Evolutionary conservation across 2,329 filamentous ascomycete species (phyloP).

Genomic region (Drechslerella coelobrocha): DNA sequence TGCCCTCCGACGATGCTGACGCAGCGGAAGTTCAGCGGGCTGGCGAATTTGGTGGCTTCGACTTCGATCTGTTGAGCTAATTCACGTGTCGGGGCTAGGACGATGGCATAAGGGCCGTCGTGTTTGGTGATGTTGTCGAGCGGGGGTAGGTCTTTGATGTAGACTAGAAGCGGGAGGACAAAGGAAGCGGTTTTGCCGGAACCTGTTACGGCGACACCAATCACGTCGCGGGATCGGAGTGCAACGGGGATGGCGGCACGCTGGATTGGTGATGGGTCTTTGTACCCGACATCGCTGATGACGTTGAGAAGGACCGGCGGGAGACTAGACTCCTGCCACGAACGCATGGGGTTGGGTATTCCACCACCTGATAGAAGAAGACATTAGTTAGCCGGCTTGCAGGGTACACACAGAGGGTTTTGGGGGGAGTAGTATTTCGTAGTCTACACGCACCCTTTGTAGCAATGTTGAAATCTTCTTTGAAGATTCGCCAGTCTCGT

Average conservation of each 20-base stretch:
- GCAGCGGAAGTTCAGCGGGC: constrained; percentile 87
- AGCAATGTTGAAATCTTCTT: constrained; percentile 96
- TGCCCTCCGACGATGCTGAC: constrained; percentile 99
- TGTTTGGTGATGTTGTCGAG: constrained; percentile 86
- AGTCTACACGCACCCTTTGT: constrained; percentile 75
- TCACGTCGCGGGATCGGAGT: constrained; percentile 89
- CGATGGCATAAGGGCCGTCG: constrained; percentile 95
- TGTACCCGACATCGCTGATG: constrained; percentile 83
- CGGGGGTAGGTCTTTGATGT: constrained; percentile 87
- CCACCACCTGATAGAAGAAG: constrained; percentile 62
- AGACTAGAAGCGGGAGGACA: constrained; percentile 86
- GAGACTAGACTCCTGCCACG: constrained; percentile 83
- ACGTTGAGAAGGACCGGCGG: constrained; percentile 80
- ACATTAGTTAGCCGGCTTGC: too few species aligned
- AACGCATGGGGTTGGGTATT: constrained; percentile 95
- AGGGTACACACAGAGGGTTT: too few species aligned
- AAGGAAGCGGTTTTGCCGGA: constrained; percentile 98
- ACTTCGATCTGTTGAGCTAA: constrained; percentile 96
- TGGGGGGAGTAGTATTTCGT: too few species aligned
- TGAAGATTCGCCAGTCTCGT: constrained; percentile 99
- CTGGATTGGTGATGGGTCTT: constrained; percentile 89
- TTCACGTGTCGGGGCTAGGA: constrained; percentile 94
- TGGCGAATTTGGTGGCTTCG: constrained; percentile 91
- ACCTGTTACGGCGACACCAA: constrained; percentile 96
- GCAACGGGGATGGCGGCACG: constrained; percentile 95